Conservation (phyloP, 2,329 filamentous ascomycete species). For the Mariannaea elegans region DNA sequence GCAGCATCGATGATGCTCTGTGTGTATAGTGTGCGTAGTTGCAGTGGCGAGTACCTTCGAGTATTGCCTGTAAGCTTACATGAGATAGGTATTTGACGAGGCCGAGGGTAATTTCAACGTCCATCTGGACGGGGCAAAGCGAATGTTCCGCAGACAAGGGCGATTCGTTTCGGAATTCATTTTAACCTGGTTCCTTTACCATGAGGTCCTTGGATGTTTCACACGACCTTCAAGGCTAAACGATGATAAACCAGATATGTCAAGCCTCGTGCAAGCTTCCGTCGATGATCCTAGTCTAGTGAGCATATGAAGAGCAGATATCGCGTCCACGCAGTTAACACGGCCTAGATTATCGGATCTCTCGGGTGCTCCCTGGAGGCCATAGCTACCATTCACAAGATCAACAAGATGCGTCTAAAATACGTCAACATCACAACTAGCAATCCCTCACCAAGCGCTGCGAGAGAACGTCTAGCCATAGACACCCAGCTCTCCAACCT, state of each 20-base stretch:
- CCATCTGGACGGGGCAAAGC: constrained; percentile 55
- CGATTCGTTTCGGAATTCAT: constrained; percentile 49
- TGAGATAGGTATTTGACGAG: constrained; percentile 56
- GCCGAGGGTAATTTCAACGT: constrained; percentile 56
- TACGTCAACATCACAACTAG: not conserved
- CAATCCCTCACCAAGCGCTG: not conserved
- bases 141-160: constrained; percentile 41
- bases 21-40: constrained; percentile 55
- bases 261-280: constrained; percentile 13
- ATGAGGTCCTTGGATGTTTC: constrained; percentile 56
- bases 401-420: constrained; percentile 47
- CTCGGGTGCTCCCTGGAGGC: constrained; percentile 58
- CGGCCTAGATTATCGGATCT: constrained; percentile 54
- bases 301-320: not conserved
- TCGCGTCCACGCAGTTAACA: not conserved
- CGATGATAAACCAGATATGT: constrained; percentile 12
- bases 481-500: constrained; percentile 10
- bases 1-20: constrained; percentile 61
- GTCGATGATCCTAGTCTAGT: constrained; percentile 20
- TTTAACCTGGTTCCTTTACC: constrained; percentile 58
- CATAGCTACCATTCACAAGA: constrained; percentile 53
- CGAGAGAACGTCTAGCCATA: constrained; percentile 3
- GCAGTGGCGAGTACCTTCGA: too few species aligned
- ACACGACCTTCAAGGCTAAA: constrained; percentile 43
- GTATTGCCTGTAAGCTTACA: not conserved